These are phyloP conservation scores for Amanita rimosa DNA, from an alignment of 768 basidiomycete species.

Conservation along the genomic window DNA sequence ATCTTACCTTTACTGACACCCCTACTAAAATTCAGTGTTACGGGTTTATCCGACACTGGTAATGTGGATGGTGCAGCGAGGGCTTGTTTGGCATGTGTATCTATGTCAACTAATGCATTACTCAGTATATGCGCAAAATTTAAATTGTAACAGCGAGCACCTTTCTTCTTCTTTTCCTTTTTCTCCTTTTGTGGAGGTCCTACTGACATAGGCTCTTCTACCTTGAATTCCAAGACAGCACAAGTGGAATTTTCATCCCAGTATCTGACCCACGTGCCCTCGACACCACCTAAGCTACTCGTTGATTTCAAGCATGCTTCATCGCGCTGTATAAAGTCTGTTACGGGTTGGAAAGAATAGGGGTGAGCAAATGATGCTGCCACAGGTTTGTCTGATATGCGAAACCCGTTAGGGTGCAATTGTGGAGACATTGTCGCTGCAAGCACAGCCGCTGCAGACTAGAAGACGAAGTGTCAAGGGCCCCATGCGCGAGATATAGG, in stretches of 20 bases:
- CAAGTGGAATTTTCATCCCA: constrained; percentile 85
- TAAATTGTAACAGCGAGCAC: constrained; percentile 16
- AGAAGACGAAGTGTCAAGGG: constrained; percentile 9
- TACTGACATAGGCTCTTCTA: constrained; percentile 43
- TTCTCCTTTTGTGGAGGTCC: constrained; percentile 26
- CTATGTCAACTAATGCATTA: constrained; percentile 21
- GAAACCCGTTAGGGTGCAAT: constrained; percentile 87
- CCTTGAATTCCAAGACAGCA: constrained; percentile 69
- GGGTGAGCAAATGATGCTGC: constrained; percentile 91
- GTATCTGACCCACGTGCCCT: constrained; percentile 72
- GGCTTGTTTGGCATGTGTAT: constrained; percentile 12
- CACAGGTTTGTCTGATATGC: constrained; percentile 80
- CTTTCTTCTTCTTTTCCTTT: constrained; percentile 61
- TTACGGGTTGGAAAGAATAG: constrained; percentile 77
- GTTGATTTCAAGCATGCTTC: constrained; percentile 68
- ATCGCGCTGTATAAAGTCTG: constrained; percentile 64
- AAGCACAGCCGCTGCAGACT: constrained; percentile 79
- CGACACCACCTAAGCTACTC: constrained; percentile 54
- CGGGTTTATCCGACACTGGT: constrained; percentile 71
- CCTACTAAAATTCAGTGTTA: constrained; percentile 68
- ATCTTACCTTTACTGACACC: constrained; percentile 22
- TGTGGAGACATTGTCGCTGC: constrained; percentile 81
- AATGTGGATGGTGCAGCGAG: constrained; percentile 49
- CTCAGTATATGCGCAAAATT: not conserved
- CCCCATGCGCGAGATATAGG: not conserved